Conservation (phyloP, 257 asterid genomes). For the Solanum ahanhuiri region DNA sequence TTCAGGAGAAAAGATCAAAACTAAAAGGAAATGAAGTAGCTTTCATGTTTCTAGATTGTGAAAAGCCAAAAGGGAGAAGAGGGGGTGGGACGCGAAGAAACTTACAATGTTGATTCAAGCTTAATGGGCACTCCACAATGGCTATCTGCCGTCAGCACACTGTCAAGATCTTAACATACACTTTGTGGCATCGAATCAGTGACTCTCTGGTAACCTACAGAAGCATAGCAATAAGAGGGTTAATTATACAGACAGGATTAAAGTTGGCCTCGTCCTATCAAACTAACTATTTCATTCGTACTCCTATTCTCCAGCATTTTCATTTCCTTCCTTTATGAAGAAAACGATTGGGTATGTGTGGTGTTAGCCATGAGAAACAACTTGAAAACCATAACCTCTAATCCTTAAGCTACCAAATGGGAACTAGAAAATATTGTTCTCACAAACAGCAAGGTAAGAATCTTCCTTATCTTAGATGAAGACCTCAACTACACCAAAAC, state of each 20-base stretch:
- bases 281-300: neutral
- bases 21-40: neutral
- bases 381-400: neutral
- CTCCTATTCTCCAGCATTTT: neutral
- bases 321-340: neutral
- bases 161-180: conserved; percentile 3
- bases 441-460: neutral
- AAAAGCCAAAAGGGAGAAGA: neutral
- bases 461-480: neutral
- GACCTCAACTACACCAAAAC: neutral
- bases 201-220: conserved; percentile 90
- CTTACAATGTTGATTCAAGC: neutral
- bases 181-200: conserved; percentile 18
- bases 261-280: neutral
- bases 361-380: neutral
- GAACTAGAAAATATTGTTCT: neutral
- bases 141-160: conserved; percentile 4
- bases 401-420: neutral
- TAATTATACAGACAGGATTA: neutral
- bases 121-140: neutral
- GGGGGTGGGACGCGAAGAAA: neutral
- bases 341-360: neutral
- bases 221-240: neutral
- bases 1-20: neutral
- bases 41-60: neutral